phyloP scores from a whole-genome alignment of 2,329 filamentous ascomycete species.

The Verticillium zaregamsianum region DNA sequence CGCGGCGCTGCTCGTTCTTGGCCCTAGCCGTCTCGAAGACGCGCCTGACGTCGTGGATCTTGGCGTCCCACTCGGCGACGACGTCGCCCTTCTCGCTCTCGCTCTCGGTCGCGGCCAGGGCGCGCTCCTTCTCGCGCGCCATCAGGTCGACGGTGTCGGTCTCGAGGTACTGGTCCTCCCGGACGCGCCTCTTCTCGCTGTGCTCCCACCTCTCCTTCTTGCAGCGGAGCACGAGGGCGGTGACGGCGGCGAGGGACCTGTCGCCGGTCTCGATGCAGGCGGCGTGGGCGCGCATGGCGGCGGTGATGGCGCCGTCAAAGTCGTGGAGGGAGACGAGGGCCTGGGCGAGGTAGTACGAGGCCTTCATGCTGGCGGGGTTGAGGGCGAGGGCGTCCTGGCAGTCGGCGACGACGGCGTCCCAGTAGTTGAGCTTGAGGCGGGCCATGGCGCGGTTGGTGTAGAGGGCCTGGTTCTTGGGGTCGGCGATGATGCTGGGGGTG shows the following conservation, averaged over 20 bases:
- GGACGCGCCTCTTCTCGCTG: constrained; percentile 57
- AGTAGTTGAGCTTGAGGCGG: constrained; percentile 68
- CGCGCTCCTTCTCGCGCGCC: constrained; percentile 38
- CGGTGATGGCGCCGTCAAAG: constrained; percentile 67
- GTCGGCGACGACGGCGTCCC: constrained; percentile 72
- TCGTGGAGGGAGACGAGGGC: constrained; percentile 72
- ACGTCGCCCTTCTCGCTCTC: constrained; percentile 47
- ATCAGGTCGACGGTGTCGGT: constrained; percentile 53
- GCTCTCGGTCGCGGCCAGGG: constrained; percentile 31
- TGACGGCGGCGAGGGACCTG: constrained; percentile 66
- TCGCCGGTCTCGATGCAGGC: constrained; percentile 61
- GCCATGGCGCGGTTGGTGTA: constrained; percentile 90
- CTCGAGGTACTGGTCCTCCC: constrained; percentile 55
- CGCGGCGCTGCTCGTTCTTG: constrained; percentile 40
- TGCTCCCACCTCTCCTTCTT: constrained; percentile 86
- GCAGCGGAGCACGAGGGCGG: constrained; percentile 68
- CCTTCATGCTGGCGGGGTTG: constrained; percentile 68
- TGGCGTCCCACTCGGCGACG: constrained; percentile 39
- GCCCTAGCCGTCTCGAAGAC: constrained; percentile 50
- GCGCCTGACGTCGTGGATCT: constrained; percentile 36
- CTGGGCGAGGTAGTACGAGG: constrained; percentile 77
- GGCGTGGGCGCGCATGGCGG: constrained; percentile 69
- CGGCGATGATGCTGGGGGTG: constrained; percentile 63
- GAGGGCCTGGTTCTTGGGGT: constrained; percentile 71
- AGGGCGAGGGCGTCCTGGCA: constrained; percentile 72